Base-by-base conservation (phyloP, 2,329 filamentous ascomycete species). In the Scleromitrula shiraiana region DNA sequence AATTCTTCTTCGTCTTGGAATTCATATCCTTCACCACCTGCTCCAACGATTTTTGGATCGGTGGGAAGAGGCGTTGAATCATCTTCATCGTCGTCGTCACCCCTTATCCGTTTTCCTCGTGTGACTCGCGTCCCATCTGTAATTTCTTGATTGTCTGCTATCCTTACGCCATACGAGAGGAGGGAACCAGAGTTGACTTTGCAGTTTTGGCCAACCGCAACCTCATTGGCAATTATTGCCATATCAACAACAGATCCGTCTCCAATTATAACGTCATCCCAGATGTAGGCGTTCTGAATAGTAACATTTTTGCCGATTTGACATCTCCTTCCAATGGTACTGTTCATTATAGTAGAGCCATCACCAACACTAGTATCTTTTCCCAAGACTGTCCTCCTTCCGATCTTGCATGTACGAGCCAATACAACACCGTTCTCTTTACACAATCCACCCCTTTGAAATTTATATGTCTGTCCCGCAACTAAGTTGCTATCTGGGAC, bases 401-500 rank as follows among this genome's bases (percentile, higher is more conserved):
- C 74, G 20, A 95, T 73, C 29, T 80, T 72, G 53, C 83, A 83
- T n/a, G 83, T 83, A 42, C 82, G 76, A 10, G 84, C 82, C 20
- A 94, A 68, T 26, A 81, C 77, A 2, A 94, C 88, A 10, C 82
- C 82, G 48, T 85, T 78, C 66, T 96, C 90, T 54, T 86, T 80
- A 61, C 89, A 90, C 17, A 88, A 75, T 30, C 80, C 81, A 23
- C 84, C 78, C 51, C 80, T 80, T 50, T 78, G 74, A 47, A 83
- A 73, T 54, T 80, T 78, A 65, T 93, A 96, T 1, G 80, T 81
- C 57, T 95, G 87, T 35, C 80, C 83, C 1, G 79, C 77, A 2
- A 93, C 70, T 19, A 96, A 69, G 61, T 97, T 96, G 63, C 82
- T 90, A 63, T 96, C 90, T 2, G 91, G 91, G 49, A 88, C 85